Base-by-base conservation (phyloP, 2,329 filamentous ascomycete species). In the Fusarium coicis region DNA sequence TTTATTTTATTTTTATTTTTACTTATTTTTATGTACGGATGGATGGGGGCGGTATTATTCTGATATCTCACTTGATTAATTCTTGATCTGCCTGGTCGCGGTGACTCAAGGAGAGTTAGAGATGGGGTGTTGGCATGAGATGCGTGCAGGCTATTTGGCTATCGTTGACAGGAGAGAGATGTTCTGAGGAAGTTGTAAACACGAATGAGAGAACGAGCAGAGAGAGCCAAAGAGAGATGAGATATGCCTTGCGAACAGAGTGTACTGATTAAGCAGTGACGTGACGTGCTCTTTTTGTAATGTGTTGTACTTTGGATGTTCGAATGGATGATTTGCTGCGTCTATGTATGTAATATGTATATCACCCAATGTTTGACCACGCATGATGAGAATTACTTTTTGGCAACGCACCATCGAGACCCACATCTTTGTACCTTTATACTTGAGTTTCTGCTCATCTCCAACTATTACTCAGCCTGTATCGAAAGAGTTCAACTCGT, bases 71-170 rank as follows among this genome's bases (percentile, higher is more conserved):
- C 54, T 70, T 62, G 63, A 71, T 73, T 78, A 78, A 78, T 78
- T 68, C 61, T 75, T 68, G 62, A 68, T 76, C 63, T 68, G 74
- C 75, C 68, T 70, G 74, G 76, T 71, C 66, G 76, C 73, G 71
- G 74, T 70, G 46, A 65, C 57, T 56, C 55, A 62, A 65, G 64
- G 69, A 49, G 70, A 68, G 66, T 43, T 43, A 50, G 44, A 63
- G 61, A 44, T 61, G 52, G 18, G 39, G 32, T 59, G 63, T 61
- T 54, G 44, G 58, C 30, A 57, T 55, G 66, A 47, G 46, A 70
- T 34, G 39, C 10, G 34, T 63, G 73, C 65, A 69, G 59, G 64
- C 66, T 60, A 72, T 36, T 54, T 57, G 57, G 63, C 42, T 52
- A 60, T 63, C 28, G 19, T 39, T 57, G 39, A 57, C 10, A 18